Evolutionary conservation across 2,329 filamentous ascomycete genomes (phyloP).

Genomic region (Karstenula rhodostoma): DNA sequence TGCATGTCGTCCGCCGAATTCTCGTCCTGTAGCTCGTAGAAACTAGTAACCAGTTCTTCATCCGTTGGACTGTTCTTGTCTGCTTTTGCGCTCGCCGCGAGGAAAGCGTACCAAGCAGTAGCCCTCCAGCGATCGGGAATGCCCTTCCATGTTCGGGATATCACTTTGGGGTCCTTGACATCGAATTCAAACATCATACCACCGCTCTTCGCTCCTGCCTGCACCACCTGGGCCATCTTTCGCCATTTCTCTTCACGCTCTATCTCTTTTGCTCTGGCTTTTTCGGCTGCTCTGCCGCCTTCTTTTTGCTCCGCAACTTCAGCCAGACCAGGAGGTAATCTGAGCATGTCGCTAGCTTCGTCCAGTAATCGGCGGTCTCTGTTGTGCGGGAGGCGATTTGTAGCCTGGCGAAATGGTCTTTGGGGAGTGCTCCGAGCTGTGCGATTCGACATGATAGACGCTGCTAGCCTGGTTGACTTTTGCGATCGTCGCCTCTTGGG

Average conservation of each 20-base stretch:
- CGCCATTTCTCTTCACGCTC: constrained; percentile 72
- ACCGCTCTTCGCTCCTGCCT: constrained; percentile 60
- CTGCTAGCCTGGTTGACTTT: constrained; percentile 53
- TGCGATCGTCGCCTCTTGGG: constrained; percentile 51
- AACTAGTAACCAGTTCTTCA: constrained; percentile 73
- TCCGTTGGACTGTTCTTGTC: constrained; percentile 70
- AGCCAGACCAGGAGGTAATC: constrained; percentile 61
- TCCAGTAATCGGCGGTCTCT: constrained; percentile 63
- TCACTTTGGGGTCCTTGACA: constrained; percentile 76
- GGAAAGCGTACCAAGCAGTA: constrained; percentile 93
- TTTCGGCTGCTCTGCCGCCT: constrained; percentile 56
- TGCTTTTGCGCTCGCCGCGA: constrained; percentile 76
- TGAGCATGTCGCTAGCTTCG: constrained; percentile 72
- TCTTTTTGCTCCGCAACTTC: constrained; percentile 56
- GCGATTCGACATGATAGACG: constrained; percentile 46
- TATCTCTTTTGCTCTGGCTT: constrained; percentile 66
- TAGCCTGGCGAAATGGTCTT: constrained; percentile 59
- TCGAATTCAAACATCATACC: constrained; percentile 82
- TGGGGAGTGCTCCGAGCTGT: constrained; percentile 49
- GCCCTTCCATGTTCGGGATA: constrained; percentile 95
- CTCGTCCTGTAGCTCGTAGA: constrained; percentile 74
- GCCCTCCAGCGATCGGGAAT: constrained; percentile 96
- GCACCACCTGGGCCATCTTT: constrained; percentile 66
- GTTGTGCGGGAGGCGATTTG: constrained; percentile 63
- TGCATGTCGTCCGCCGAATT: constrained; percentile 91